phyloP scores from a whole-genome alignment of 306 rosid species.

The Boehmeria nivea region DNA sequence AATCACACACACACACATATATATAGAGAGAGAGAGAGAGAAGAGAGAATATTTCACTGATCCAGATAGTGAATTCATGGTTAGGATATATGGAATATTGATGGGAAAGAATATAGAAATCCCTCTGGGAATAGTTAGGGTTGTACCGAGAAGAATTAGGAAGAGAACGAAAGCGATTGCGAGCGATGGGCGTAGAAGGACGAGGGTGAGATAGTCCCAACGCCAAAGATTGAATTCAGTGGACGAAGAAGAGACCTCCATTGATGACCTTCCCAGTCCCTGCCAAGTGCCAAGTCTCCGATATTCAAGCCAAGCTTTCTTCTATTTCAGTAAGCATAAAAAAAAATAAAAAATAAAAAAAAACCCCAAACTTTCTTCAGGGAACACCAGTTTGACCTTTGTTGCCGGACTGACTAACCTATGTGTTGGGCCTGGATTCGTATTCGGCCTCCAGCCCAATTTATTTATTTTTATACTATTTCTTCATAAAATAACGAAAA shows the following conservation, averaged over 20 bases:
- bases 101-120: neutral
- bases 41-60: conserved; percentile 4
- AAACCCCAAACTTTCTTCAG: too few species aligned
- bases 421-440: too few species aligned
- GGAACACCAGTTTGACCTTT: too few species aligned
- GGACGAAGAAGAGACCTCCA: conserved; percentile 29
- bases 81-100: neutral
- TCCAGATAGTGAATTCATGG: conserved; percentile 10
- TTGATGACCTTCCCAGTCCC: conserved; percentile 11
- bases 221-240: conserved; percentile 18
- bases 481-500: too few species aligned
- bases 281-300: neutral
- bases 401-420: too few species aligned
- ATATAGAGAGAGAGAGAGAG: neutral
- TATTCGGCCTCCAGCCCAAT: too few species aligned
- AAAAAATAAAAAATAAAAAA: too few species aligned
- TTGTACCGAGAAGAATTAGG: conserved; percentile 49
- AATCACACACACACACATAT: neutral
- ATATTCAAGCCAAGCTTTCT: neutral
- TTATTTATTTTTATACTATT: too few species aligned
- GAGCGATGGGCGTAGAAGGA: conserved; percentile 54
- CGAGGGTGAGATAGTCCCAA: conserved; percentile 40
- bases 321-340: too few species aligned
- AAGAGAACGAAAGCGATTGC: conserved; percentile 52
- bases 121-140: neutral